Base-by-base conservation (phyloP, 2,329 filamentous ascomycete genomes). In the Diaporthe nobilis region DNA sequence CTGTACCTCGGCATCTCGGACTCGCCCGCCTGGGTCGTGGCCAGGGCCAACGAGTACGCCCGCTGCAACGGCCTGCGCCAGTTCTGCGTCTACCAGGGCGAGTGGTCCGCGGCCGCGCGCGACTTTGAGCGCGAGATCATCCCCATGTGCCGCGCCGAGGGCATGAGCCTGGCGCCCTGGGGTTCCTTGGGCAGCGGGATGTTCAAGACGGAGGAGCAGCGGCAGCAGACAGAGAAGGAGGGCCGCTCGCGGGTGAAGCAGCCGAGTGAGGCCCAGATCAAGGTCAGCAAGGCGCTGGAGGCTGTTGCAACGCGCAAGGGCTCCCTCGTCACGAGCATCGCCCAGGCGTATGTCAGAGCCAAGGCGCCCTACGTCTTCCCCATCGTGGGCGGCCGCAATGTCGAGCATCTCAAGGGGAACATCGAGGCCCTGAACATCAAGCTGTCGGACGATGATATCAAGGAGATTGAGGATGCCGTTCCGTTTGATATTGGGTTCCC, bases 351-450 rank as follows among this genome's bases (percentile, higher is more conserved):
- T 80, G 91, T 95, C 17, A 89, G 94, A 87, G 88, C 91, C 78
- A 95, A 95, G 84, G 86, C 92, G 1, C 90, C 92, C 0, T 91
- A 94, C 79, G 92, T 95, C 15, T 94, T 94, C 80, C 94, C 94
- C 1, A 91, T 95, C 58, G 86, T 95, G 6, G 93, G 93, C 10
- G 92, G 92, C 0, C 88, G 93, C 20, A 95, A 92, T 79, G 82
- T 94, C 20, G 90, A 92, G 68, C 93, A 95, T 81, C 84, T 95
- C 51, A 89, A 92, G 80, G 88, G 87, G 75, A 95, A 94, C 80
- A 93, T 95, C 78, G 89, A 92, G 79, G 92, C 92, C 0, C 85
- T 96, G 49, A 86, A 85, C 1, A 84, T 95, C 55, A 84, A 87
- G 73, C 84, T 95, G 55, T 88, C 85, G 0, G 81, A 86, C 0